A percentile compares a stretch with the other conserved stretches of the same genome.
These are phyloP conservation scores for Herpetomonas tarakana DNA, from an alignment of 208 protist species.

Conservation along the genomic window DNA sequence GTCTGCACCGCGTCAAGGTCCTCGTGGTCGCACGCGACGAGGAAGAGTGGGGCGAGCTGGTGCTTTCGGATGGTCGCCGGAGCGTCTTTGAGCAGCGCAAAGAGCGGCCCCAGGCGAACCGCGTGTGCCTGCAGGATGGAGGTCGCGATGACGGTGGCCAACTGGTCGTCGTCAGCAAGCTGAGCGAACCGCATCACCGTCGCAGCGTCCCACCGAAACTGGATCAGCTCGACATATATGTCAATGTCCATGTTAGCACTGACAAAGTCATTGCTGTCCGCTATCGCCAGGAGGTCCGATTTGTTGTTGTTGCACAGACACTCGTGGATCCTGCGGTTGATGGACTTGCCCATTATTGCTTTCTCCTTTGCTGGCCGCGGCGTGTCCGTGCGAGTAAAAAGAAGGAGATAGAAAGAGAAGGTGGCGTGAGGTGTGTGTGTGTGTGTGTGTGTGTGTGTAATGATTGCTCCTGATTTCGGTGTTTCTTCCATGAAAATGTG, in stretches of 20 bases:
- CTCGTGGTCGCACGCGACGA: constrained; percentile 60
- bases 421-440: too few species aligned
- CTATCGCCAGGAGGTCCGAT: constrained; percentile 33
- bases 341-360: constrained; percentile 60
- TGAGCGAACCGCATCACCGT: constrained; percentile 50
- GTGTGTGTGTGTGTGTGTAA: too few species aligned
- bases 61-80: constrained; percentile 42
- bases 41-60: constrained; percentile 65
- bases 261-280: constrained; percentile 35
- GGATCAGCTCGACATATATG: constrained; percentile 64
- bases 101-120: constrained; percentile 42
- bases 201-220: constrained; percentile 41
- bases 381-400: too few species aligned
- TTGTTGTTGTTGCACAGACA: constrained; percentile 59
- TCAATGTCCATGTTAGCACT: constrained; percentile 29
- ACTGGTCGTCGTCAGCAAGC: constrained; percentile 60
- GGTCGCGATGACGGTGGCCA: constrained; percentile 53
- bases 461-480: too few species aligned
- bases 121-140: constrained; percentile 55
- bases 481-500: too few species aligned
- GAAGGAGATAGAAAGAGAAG: too few species aligned
- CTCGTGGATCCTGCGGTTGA: constrained; percentile 37
- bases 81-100: constrained; percentile 48
- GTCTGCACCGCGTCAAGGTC: constrained; percentile 52
- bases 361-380: too few species aligned